phyloP scores from a whole-genome alignment of 2,329 filamentous ascomycete species.

The Arthrobotrys iridis region DNA sequence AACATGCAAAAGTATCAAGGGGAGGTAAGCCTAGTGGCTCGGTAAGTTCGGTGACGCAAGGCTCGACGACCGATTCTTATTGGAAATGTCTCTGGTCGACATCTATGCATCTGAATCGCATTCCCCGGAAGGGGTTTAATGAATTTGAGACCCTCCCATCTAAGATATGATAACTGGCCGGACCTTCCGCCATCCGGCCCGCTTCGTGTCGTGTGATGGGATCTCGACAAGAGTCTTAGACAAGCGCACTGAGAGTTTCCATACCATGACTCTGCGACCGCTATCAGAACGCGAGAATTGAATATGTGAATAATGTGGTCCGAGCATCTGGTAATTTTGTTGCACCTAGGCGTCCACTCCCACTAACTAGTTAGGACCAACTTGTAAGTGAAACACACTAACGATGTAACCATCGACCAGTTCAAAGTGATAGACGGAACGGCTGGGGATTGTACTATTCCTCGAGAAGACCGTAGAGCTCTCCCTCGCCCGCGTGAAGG shows the following conservation, averaged over 20 bases:
- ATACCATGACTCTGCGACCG: conserved; percentile 28
- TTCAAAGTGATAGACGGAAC: conserved; percentile 45
- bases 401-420: conserved; percentile 48
- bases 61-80: conserved; percentile 6
- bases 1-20: conserved; percentile 41
- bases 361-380: conserved; percentile 37
- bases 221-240: conserved; percentile 16
- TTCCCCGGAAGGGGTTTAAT: conserved; percentile 20
- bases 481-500: conserved; percentile 1
- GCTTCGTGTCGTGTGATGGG: conserved; percentile 36
- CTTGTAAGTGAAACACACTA: conserved; percentile 52
- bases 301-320: conserved; percentile 24
- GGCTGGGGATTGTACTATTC: conserved; percentile 39
- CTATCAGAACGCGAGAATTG: background rate
- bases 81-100: conserved; percentile 27
- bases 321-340: conserved; percentile 40
- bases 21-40: conserved; percentile 44
- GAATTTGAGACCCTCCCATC: conserved; percentile 26
- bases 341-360: conserved; percentile 45
- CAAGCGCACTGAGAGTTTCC: conserved; percentile 11
- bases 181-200: conserved; percentile 37
- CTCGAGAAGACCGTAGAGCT: conserved; percentile 39
- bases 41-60: conserved; percentile 52
- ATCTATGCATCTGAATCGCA: conserved; percentile 24
- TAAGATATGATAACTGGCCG: conserved; percentile 29